Base-by-base conservation (phyloP, 192 early-diverging fungal genomes). In the Irineochytrium annulatum region DNA sequence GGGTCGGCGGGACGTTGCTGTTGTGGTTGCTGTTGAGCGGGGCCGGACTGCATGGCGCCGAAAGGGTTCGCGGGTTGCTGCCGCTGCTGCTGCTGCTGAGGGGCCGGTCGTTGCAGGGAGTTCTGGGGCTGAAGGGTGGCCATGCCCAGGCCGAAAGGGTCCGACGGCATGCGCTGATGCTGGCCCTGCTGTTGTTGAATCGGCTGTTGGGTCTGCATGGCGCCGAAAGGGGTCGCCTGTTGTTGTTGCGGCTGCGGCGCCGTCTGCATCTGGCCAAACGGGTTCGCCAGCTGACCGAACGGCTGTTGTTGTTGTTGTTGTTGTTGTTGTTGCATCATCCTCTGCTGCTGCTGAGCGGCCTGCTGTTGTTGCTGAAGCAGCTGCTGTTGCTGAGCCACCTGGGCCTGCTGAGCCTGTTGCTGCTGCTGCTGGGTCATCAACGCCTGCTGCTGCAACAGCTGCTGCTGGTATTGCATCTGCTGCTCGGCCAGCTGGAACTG, bases 11-110 rank as follows among this genome's bases (percentile, higher is more conserved):
- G 28, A 35, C 59, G 41, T 66, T 44, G 45, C 32, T 35, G 31
- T 67, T 71, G 61, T 49, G 64, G 63, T 27, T 66, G 29, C 59
- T 60, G n/a, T 54, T 55, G 61, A 52, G 65, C 8, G 62, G 72
- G 48, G 69, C 68, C 2, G 64, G 33, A 31, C 52, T 69, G 20
- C 59, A 27, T 2, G 62, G 60, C 17, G 59, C 57, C 14, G 65
- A 55, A 22, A 59, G 57, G 14, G 73, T 63, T 16, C 37, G 11
- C 37, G 37, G n/a, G n/a, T 13, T 8, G 37, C 8, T 8, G n/a
- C 37, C n/a, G 37, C n/a, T 41, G 37, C 37, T 41, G 37, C 37
- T 41, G 37, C 37, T 41, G 37, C 37, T 41, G 37, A 8, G 8
- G 59, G 73, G 17, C 39, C 58, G 33, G 61, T 41, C 37, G 11